phyloP scores from a whole-genome alignment of 2,329 filamentous ascomycete species.

The Podosphaera fusca region DNA sequence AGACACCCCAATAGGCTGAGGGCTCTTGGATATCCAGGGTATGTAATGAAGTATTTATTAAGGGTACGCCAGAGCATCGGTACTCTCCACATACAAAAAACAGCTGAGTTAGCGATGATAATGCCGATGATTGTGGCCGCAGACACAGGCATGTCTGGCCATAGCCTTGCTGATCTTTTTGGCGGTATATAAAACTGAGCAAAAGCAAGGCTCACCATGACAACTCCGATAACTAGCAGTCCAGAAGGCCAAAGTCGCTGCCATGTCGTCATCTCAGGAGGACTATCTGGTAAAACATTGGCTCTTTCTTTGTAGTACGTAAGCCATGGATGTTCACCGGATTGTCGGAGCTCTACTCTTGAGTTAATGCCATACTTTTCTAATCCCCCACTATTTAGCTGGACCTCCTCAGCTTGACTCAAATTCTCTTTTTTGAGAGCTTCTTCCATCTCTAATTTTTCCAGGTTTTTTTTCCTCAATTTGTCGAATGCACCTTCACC shows the following conservation, averaged over 20 bases:
- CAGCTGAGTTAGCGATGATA: constrained; percentile 32
- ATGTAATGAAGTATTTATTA: constrained; percentile 44
- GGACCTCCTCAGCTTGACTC: constrained; percentile 20
- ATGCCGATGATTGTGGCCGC: constrained; percentile 40
- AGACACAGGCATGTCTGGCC: constrained; percentile 36
- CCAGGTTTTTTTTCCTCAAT: constrained; percentile 29
- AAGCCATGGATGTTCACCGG: constrained; percentile 11
- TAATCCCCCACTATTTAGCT: constrained; percentile 11
- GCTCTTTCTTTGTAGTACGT: constrained; percentile 20
- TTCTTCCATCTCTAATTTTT: constrained; percentile 23
- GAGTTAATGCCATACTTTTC: constrained; percentile 6
- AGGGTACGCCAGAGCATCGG: constrained; percentile 41
- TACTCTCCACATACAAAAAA: constrained; percentile 36
- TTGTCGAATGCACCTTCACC: constrained; percentile 32
- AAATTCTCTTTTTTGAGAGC: constrained; percentile 16
- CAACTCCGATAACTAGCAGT: constrained; percentile 23
- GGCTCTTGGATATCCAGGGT: constrained; percentile 40
- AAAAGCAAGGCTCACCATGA: constrained; percentile 22
- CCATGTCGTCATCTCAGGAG: constrained; percentile 28
- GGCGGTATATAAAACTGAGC: constrained; percentile 29
- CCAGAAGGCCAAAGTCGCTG: constrained; percentile 32
- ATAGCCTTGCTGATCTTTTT: constrained; percentile 25
- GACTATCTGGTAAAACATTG: constrained; percentile 26
- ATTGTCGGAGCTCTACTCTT: constrained; percentile 11
- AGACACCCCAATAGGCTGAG: constrained; percentile 36